Percentiles rank a stretch among this genome's conserved stretches.
Conservation (phyloP, 1,284 basidiomycete species). For the Rhodotorula sp. region DNA sequence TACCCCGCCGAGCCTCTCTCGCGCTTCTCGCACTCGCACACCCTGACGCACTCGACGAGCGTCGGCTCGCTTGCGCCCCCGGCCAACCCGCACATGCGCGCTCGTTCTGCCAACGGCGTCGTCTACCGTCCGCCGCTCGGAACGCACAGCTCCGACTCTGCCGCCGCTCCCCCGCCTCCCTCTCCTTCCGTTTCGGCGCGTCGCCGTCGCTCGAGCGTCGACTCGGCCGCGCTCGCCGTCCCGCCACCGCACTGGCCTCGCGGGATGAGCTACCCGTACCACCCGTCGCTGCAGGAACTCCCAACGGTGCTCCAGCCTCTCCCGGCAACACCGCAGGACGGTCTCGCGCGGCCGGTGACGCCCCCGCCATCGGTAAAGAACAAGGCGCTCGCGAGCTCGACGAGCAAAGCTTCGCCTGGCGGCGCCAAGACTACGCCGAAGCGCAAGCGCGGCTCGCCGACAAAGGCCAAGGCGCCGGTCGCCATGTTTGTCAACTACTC, state of each 20-base stretch:
- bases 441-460: conserved; percentile 9
- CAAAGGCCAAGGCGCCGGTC: neutral
- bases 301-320: neutral
- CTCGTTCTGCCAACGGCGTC: neutral
- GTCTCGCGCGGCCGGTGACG: neutral
- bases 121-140: neutral
- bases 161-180: neutral
- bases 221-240: neutral
- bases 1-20: neutral
- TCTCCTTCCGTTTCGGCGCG: neutral
- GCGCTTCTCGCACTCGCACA: neutral
- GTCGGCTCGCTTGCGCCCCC: neutral
- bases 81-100: conserved; percentile 1
- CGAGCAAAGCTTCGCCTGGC: neutral
- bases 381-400: neutral
- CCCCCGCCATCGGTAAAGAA: conserved; percentile 13
- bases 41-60: neutral
- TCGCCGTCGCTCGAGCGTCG: conserved; percentile 12
- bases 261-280: neutral
- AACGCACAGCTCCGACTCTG: neutral
- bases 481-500: conserved; percentile 39
- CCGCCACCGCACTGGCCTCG: neutral
- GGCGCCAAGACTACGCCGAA: conserved; percentile 12
- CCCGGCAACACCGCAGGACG: neutral
- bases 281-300: neutral